phyloP scores from a whole-genome alignment of 352 stramenopile genomes.

The Globisporangium recalcitrans region DNA sequence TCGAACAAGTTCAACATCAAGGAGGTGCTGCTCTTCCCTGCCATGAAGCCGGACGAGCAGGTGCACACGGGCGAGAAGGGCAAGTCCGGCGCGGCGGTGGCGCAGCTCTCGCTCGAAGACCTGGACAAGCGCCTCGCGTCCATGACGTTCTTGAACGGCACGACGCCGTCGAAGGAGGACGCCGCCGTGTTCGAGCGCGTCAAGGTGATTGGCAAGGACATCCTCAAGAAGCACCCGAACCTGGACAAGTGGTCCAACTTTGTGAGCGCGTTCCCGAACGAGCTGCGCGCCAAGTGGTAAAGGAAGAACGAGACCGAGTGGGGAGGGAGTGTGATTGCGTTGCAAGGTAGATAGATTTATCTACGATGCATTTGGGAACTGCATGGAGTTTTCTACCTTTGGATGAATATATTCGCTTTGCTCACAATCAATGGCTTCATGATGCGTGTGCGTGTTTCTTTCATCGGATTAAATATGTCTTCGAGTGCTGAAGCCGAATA shows the following conservation, averaged over 20 bases:
- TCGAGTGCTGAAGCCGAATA: not conserved
- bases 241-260: slow-evolving; percentile 74
- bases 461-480: slow-evolving; percentile 2
- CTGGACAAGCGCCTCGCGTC: slow-evolving; percentile 58
- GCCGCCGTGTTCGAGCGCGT: slow-evolving; percentile 57
- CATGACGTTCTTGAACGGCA: slow-evolving; percentile 64
- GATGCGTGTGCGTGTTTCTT: not conserved
- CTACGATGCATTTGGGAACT: not conserved
- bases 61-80: slow-evolving; percentile 16
- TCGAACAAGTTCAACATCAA: slow-evolving; percentile 94
- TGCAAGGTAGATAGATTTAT: not conserved
- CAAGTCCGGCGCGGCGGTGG: not conserved
- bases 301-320: not conserved
- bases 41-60: slow-evolving; percentile 97
- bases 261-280: slow-evolving; percentile 68
- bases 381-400: slow-evolving; percentile 4
- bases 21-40: slow-evolving; percentile 99
- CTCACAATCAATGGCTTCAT: not conserved
- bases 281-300: slow-evolving; percentile 75
- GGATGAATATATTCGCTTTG: not conserved
- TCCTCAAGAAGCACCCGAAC: slow-evolving; percentile 68
- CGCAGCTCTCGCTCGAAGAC: slow-evolving; percentile 32
- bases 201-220: slow-evolving; percentile 74
- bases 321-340: not conserved
- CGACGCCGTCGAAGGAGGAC: slow-evolving; percentile 70